These are phyloP conservation scores for Cyberlindnera sargentensis DNA, from an alignment of 805 yeast species.

Conservation along the genomic window DNA sequence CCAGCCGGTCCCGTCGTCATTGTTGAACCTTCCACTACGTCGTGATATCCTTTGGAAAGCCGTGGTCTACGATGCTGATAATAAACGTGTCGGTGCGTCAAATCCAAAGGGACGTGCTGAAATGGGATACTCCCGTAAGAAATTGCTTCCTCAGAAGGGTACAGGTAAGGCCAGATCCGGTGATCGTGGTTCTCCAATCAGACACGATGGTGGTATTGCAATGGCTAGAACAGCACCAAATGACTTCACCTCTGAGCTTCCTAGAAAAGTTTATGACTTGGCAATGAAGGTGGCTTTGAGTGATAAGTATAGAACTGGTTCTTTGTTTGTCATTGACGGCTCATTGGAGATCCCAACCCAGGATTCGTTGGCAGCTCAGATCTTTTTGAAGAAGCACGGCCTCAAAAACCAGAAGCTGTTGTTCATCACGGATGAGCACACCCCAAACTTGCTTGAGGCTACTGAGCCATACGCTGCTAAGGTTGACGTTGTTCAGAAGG, in stretches of 20 bases:
- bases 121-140: constrained; percentile 76
- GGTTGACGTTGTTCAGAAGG: constrained; percentile 63
- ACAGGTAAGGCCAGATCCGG: constrained; percentile 94
- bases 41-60: constrained; percentile 94
- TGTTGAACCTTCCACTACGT: constrained; percentile 71
- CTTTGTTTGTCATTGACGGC: constrained; percentile 55
- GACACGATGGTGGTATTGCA: constrained; percentile 86
- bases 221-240: constrained; percentile 87
- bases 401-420: constrained; percentile 49
- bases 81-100: constrained; percentile 81
- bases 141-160: constrained; percentile 87
- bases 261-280: constrained; percentile 59
- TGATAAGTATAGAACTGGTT: constrained; percentile 71
- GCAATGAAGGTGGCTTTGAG: constrained; percentile 83
- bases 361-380: constrained; percentile 40
- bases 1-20: constrained; percentile 67
- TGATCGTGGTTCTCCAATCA: constrained; percentile 89
- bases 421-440: constrained; percentile 55
- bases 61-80: constrained; percentile 86
- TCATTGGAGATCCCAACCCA: constrained; percentile 31
- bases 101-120: constrained; percentile 84
- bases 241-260: constrained; percentile 76
- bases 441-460: constrained; percentile 54
- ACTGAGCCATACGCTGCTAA: constrained; percentile 45
- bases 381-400: constrained; percentile 42